phyloP scores from a whole-genome alignment of 805 yeast species.

The Scheffersomyces spartinae region DNA sequence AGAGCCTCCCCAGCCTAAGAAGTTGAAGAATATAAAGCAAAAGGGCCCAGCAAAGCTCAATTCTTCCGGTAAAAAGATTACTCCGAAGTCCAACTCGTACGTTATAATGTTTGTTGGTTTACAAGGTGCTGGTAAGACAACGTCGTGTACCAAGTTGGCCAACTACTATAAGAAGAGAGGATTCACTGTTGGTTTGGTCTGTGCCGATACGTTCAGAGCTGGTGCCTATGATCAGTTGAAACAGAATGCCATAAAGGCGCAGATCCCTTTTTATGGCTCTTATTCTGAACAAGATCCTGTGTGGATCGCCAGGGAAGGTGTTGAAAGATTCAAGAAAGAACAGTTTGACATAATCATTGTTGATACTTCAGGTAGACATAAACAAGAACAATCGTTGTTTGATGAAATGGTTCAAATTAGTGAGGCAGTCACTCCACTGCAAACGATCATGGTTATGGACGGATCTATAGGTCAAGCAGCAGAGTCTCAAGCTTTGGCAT shows the following conservation, averaged over 20 bases:
- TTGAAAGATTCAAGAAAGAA: conserved; percentile 79
- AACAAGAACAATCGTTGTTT: conserved; percentile 84
- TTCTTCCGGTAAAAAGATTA: no score
- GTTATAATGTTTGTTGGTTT: conserved; percentile 96
- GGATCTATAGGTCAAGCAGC: conserved; percentile 99
- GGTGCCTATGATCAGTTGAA: conserved; percentile 98
- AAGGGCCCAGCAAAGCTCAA: no score
- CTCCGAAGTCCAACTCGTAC: no score
- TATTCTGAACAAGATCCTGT: conserved; percentile 96
- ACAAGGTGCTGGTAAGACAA: conserved; percentile 98
- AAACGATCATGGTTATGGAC: conserved; percentile 94
- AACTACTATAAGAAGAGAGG: conserved; percentile 90
- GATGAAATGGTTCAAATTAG: conserved; percentile 93
- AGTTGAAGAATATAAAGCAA: conserved; percentile 59
- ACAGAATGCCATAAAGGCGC: conserved; percentile 93
- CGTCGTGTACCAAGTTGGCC: conserved; percentile 93
- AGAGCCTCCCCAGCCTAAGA: conserved; percentile 70
- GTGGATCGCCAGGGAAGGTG: conserved; percentile 84
- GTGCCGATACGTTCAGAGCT: conserved; percentile 99
- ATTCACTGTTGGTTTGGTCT: conserved; percentile 88
- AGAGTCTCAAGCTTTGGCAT: conserved; percentile 86
- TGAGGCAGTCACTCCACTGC: conserved; percentile 81
- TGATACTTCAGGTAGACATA: conserved; percentile 96
- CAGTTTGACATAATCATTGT: conserved; percentile 89
- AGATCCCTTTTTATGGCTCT: conserved; percentile 89